Base-by-base conservation (phyloP, 352 stramenopile genomes). In the Paralagenidium karlingii region DNA sequence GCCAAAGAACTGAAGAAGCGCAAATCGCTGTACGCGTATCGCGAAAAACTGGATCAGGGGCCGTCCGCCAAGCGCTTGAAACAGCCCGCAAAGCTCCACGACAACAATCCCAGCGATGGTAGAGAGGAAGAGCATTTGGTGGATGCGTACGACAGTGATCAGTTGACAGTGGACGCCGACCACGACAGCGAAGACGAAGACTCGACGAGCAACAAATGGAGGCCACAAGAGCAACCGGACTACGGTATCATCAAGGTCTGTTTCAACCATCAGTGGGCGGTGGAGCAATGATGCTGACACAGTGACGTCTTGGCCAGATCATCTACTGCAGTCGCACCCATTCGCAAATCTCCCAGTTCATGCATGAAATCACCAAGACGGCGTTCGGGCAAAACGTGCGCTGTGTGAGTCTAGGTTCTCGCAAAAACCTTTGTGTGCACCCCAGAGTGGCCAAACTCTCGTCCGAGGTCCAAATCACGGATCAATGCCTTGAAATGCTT, bases 271-370 rank as follows among this genome's bases (percentile, higher is more conserved):
- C 29, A 16, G 3, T 30, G 19, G 12, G 19, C 8, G 19, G 3
- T 36, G 34, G 21, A 30, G n/a, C n/a, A 26, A 2, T 41, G 11
- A 45, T 25, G 27, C 6, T 40, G 15, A 15, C 15, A 13, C 16
- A 22, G 7, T 36, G 30, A 36, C 19, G 61, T 63, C 0, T 53
- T 86, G 8, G 40, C 68, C 32, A 94, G 56, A 87, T 94, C 42
- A 89, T 94, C 27, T 94, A 92, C 40, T 94, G 81, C 58, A 94
- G 81, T 63, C 79, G 81, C 18, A 94, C 81, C 20, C 81, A 94
- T 47, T 93, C 81, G 13, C 81, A 94, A 44, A 86, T 94, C 36
- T 85, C 78, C 20, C 81, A 94, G 38, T 94, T 94, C 32, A 68
- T 94, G 26, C 57, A 74, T 33, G 81, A 94, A 46, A 91, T 94